Evolutionary conservation across 257 asterid genomes (phyloP).

Genomic region (Echium plantagineum): DNA sequence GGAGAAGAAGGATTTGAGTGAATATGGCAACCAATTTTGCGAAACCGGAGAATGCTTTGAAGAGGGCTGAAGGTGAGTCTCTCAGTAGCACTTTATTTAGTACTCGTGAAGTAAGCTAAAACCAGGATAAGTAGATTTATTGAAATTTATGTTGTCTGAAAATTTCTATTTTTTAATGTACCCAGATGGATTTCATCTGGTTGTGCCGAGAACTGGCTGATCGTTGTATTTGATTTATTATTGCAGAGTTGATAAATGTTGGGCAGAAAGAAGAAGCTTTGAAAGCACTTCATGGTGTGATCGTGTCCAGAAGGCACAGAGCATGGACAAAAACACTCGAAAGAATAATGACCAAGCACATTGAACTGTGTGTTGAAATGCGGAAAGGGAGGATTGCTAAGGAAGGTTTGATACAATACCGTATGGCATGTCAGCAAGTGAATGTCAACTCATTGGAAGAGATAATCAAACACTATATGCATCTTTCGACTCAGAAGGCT

Average conservation of each 20-base stretch:
- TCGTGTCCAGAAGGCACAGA: constrained; percentile 30
- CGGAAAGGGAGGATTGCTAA: constrained; percentile 23
- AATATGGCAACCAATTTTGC: constrained; percentile 16
- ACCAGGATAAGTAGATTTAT: background rate
- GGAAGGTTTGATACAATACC: constrained; percentile 33
- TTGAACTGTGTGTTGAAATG: constrained; percentile 37
- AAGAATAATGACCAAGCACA: constrained; percentile 27
- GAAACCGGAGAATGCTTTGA: constrained; percentile 30
- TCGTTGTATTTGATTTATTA: background rate
- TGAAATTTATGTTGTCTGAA: background rate
- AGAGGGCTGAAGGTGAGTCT: constrained; percentile 30
- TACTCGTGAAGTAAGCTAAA: background rate
- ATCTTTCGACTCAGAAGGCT: constrained; percentile 31
- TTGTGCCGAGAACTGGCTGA: background rate
- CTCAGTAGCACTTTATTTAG: background rate
- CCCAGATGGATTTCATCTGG: background rate
- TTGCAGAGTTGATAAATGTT: constrained; percentile 29
- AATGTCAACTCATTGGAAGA: constrained; percentile 31
- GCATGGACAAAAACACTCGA: constrained; percentile 38
- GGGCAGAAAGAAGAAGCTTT: constrained; percentile 35
- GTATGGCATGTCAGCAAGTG: constrained; percentile 30
- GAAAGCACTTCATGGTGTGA: constrained; percentile 29
- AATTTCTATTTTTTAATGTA: background rate
- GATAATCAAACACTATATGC: constrained; percentile 31
- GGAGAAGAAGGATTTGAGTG: background rate